Evolutionary conservation across 2,329 filamentous ascomycete genomes (phyloP), one percentile per base, ranked within the genome.

Genomic region (Lasiodiplodia sp.): DNA sequence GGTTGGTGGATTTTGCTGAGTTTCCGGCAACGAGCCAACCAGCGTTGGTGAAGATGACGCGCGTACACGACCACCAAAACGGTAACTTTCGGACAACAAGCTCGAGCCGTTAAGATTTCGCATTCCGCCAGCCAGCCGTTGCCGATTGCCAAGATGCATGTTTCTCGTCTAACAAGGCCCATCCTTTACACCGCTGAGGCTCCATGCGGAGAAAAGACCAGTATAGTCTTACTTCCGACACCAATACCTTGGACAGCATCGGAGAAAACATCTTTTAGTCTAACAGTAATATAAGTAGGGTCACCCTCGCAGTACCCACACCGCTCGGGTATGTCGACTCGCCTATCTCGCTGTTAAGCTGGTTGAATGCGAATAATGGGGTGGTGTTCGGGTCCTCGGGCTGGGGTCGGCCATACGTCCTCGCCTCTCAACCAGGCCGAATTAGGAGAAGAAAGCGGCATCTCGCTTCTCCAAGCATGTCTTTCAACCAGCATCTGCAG

Each of bases 101-200:
- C 60, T 64, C 47, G 31, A 38, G 60, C n/a, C 52, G 44, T 31
- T 64, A 52, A 52, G 47, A 34, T 64, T 28, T 51, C 60, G 60
- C 31, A 52, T 38, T 16, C 44, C 51, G 38, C 37, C 23, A 37
- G 12, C 60, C 44, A 64, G n/a, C 28, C 31, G n/a, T 6, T 12
- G 18, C 25, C 28, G 5, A 12, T 16, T 25, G 60, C 60, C 60
- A 64, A 64, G 60, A 52, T 28, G 28, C 60, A 38, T 25, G 25
- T 34, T 28, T 38, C n/a, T 8, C 23, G 44, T 37, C 58, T 52
- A 21, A 28, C 58, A 63, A 44, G 28, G 44, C 25, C 23, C 11
- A 37, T n/a, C n/a, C n/a, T 63, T 25, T 34, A 44, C 58, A 28
- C 31, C 47, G 44, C 47, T 25, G 47, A 64, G 44, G 60, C 60